A percentile compares a stretch with the other conserved stretches of the same genome.
Conservation (phyloP, 2,329 filamentous ascomycete genomes). For the Talaromyces sp. region DNA sequence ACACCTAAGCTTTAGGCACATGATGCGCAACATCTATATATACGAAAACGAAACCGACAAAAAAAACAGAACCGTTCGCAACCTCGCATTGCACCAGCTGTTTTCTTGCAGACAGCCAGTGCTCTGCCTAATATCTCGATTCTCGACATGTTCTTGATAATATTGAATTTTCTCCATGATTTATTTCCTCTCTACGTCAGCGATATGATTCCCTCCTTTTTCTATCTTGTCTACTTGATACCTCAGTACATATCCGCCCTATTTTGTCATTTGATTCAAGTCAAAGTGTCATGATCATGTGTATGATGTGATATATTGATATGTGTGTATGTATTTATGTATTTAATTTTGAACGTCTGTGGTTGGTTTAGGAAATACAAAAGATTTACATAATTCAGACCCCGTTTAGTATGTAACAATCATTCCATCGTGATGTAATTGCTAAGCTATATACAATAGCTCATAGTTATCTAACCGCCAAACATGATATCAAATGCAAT, state of each 20-base stretch:
- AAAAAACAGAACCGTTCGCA: neutral
- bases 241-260: conserved; percentile 21
- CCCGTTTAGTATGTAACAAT: neutral
- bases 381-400: neutral
- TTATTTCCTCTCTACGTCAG: conserved; percentile 18
- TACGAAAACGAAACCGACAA: neutral
- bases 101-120: neutral
- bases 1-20: conserved; percentile 27
- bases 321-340: conserved; percentile 11
- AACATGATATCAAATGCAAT: conserved; percentile 4
- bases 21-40: neutral
- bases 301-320: conserved; percentile 6
- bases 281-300: conserved; percentile 1
- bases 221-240: conserved; percentile 17
- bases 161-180: conserved; percentile 6
- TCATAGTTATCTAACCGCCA: neutral
- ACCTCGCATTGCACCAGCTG: neutral
- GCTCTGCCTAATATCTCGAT: conserved; percentile 8
- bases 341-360: conserved; percentile 1
- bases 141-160: conserved; percentile 16
- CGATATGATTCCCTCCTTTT: conserved; percentile 20
- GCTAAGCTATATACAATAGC: neutral
- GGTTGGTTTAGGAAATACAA: neutral
- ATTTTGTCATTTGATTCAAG: conserved; percentile 3
- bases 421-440: conserved; percentile 1